These are phyloP conservation scores for Osmanthus fragrans DNA, from an alignment of 257 asterid genomes.

Conservation along the genomic window DNA sequence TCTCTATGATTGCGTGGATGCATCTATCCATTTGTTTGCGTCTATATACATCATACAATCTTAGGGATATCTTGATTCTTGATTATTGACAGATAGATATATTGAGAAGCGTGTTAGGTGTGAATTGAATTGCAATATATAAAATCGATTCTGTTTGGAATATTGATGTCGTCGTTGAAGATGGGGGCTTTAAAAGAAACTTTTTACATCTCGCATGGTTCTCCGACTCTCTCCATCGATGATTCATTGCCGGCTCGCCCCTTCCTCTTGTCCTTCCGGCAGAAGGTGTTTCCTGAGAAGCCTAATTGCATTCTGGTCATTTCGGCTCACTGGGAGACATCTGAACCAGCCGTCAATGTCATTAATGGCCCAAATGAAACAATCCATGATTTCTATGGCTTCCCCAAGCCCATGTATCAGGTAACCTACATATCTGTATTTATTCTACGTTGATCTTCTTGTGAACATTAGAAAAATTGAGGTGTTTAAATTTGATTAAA, in stretches of 20 bases:
- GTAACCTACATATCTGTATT: constrained; percentile 19
- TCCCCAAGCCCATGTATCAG: constrained; percentile 72
- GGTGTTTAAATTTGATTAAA: background rate
- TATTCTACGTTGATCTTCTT: no score
- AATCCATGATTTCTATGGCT: constrained; percentile 71
- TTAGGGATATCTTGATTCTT: background rate
- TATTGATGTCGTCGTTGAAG: constrained; percentile 13
- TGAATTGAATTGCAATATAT: background rate
- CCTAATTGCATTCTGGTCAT: constrained; percentile 55
- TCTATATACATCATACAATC: no score
- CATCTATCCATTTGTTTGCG: no score
- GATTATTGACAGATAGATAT: background rate
- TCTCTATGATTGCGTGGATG: no score
- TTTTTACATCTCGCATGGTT: constrained; percentile 76
- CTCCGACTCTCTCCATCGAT: constrained; percentile 69
- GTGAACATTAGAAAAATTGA: no score
- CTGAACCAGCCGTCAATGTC: constrained; percentile 58
- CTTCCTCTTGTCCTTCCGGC: constrained; percentile 54
- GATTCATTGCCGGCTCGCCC: constrained; percentile 63
- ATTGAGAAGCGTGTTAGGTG: background rate
- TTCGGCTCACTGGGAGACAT: constrained; percentile 84
- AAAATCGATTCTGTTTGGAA: background rate
- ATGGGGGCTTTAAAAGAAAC: constrained; percentile 43
- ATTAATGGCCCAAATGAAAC: constrained; percentile 52
- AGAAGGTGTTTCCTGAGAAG: constrained; percentile 36